A percentile compares a stretch with the other conserved stretches of the same genome.
phyloP scores from a whole-genome alignment of 78 protist species.

The Dictyostelium citrinum region DNA sequence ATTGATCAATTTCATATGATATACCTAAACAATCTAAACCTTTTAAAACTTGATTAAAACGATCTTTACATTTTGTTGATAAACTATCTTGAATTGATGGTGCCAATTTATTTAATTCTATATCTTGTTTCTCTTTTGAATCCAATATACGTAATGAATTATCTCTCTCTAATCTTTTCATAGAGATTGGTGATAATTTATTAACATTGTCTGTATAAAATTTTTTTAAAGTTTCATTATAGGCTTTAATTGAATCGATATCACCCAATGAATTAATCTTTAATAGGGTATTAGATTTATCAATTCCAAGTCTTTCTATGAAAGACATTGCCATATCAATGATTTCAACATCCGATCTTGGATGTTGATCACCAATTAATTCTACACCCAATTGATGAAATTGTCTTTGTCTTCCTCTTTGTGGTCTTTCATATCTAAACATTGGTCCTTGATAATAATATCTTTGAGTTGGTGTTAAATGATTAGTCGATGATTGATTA shows the following conservation, averaged over 20 bases:
- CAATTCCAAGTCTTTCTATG: slow-evolving; percentile 25
- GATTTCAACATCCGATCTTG: slow-evolving; percentile 59
- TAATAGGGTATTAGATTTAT: not conserved
- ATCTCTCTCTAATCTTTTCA: slow-evolving; percentile 18
- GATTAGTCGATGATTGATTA: not conserved
- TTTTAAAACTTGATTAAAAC: slow-evolving; percentile 17
- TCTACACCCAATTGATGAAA: slow-evolving; percentile 73
- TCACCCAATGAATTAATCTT: slow-evolving; percentile 68
- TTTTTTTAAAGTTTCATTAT: not conserved
- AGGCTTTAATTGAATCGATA: not conserved
- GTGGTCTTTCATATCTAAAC: slow-evolving; percentile 87
- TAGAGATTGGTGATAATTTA: slow-evolving; percentile 16
- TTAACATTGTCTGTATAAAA: not conserved
- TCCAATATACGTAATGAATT: slow-evolving; percentile 75
- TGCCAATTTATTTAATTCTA: slow-evolving; percentile 9
- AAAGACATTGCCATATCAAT: slow-evolving; percentile 19
- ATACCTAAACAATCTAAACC: slow-evolving; percentile 16
- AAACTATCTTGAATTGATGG: slow-evolving; percentile 27
- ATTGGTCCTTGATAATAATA: slow-evolving; percentile 78
- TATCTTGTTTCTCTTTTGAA: slow-evolving; percentile 65
- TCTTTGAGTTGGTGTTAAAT: slow-evolving; percentile 22
- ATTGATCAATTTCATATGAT: not conserved
- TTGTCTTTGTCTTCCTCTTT: slow-evolving; percentile 77
- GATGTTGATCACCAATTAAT: slow-evolving; percentile 39
- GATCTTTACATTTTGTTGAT: not conserved